These are phyloP conservation scores for Haplographium delicatum DNA, from an alignment of 495 filamentous ascomycete species.

Conservation along the genomic window DNA sequence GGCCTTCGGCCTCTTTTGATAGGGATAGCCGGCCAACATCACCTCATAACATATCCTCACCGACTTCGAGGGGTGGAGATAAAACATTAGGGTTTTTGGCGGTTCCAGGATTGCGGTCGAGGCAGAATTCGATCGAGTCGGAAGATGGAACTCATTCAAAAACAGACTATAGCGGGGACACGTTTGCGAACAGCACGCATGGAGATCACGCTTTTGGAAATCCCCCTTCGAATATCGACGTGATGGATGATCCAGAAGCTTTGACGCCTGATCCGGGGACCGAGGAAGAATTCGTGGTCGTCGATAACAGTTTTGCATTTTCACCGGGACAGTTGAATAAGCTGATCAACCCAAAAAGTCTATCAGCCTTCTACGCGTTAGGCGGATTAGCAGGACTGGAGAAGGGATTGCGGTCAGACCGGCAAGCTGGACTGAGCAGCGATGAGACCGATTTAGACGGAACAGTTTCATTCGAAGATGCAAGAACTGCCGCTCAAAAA, in stretches of 20 bases:
- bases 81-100: conserved; percentile 41
- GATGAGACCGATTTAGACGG: conserved; percentile 66
- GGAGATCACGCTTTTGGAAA: conserved; percentile 15
- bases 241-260: conserved; percentile 42
- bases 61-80: conserved; percentile 41
- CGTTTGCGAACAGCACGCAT: conserved; percentile 33
- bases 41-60: conserved; percentile 83
- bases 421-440: conserved; percentile 61
- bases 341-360: conserved; percentile 74
- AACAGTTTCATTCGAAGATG: conserved; percentile 62
- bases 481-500: conserved; percentile 14
- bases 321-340: conserved; percentile 77
- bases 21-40: conserved; percentile 81
- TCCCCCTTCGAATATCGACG: conserved; percentile 36
- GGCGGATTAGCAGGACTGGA: conserved; percentile 74
- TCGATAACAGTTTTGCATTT: conserved; percentile 77
- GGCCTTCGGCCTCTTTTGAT: conserved; percentile 63
- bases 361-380: conserved; percentile 70
- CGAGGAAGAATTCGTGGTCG: conserved; percentile 65
- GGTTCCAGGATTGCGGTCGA: conserved; percentile 43
- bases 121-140: conserved; percentile 50
- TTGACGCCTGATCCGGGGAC: conserved; percentile 65
- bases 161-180: conserved; percentile 28
- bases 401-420: conserved; percentile 68
- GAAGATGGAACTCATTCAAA: conserved; percentile 42